Conservation (phyloP, 2,329 filamentous ascomycete genomes). For the Epichloe hybrida region DNA sequence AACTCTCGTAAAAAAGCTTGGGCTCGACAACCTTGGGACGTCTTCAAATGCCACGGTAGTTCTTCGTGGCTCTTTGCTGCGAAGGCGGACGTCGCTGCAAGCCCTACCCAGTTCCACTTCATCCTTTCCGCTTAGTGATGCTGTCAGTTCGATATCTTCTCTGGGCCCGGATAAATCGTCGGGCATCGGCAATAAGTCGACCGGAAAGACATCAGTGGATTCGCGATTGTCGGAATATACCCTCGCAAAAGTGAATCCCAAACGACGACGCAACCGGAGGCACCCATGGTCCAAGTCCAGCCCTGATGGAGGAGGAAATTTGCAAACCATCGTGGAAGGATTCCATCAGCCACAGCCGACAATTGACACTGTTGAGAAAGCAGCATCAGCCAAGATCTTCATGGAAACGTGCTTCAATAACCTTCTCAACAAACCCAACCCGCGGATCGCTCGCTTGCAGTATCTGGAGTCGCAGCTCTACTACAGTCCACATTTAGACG, state of each 20-base stretch:
- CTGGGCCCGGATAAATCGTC: constrained; percentile 14
- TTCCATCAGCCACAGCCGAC: constrained; percentile 18
- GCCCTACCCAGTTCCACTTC: constrained; percentile 8
- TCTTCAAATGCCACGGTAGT: constrained; percentile 18
- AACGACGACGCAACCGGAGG: constrained; percentile 16
- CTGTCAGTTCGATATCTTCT: constrained; percentile 15
- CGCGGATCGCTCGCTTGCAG: constrained; percentile 18
- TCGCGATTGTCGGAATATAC: constrained; percentile 14
- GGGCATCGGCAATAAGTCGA: constrained; percentile 13
- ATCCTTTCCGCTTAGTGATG: constrained; percentile 10
- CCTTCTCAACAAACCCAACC: constrained; percentile 37
- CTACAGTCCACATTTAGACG: constrained; percentile 34
- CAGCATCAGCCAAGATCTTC: constrained; percentile 70
- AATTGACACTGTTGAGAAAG: constrained; percentile 56
- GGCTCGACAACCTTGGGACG: constrained; percentile 12
- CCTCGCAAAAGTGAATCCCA: constrained; percentile 10
- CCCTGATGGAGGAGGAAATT: constrained; percentile 18
- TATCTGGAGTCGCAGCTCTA: constrained; percentile 39
- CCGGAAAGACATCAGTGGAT: constrained; percentile 22
- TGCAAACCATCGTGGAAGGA: constrained; percentile 23
- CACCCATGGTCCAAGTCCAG: constrained; percentile 24
- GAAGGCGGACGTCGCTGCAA: constrained; percentile 15
- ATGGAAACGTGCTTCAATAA: constrained; percentile 75
- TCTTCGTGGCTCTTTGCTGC: constrained; percentile 10
- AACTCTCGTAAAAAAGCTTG: constrained; percentile 15